These are phyloP conservation scores for Podospora conica DNA, from an alignment of 495 filamentous ascomycete genomes.

Conservation along the genomic window DNA sequence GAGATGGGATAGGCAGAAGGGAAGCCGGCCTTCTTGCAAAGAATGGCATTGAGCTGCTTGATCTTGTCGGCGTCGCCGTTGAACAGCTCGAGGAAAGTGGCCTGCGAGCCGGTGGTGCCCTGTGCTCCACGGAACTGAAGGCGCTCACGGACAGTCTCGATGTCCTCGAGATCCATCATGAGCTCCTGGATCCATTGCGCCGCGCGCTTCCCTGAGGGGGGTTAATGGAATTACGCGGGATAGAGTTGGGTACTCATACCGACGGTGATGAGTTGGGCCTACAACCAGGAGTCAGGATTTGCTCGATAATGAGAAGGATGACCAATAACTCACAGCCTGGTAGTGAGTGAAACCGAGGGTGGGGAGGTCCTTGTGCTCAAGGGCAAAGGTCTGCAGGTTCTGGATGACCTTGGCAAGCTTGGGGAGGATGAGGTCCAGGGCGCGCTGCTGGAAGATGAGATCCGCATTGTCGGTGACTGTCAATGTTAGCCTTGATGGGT, in stretches of 20 bases:
- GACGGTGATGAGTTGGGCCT: slow-evolving; percentile 59
- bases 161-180: slow-evolving; percentile 75
- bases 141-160: slow-evolving; percentile 66
- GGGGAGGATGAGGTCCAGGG: slow-evolving; percentile 68
- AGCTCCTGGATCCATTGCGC: slow-evolving; percentile 84
- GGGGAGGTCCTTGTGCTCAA: slow-evolving; percentile 60
- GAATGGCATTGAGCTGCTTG: slow-evolving; percentile 56
- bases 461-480: slow-evolving; percentile 67
- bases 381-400: slow-evolving; percentile 71
- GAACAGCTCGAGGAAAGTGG: slow-evolving; percentile 73
- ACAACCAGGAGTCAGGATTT: not conserved
- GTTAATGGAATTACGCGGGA: not conserved
- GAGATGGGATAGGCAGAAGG: slow-evolving; percentile 63
- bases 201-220: slow-evolving; percentile 47
- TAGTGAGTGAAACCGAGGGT: slow-evolving; percentile 81
- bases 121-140: slow-evolving; percentile 63
- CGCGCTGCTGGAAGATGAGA: slow-evolving; percentile 58
- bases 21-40: slow-evolving; percentile 50
- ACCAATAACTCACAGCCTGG: slow-evolving; percentile 37
- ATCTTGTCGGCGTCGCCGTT: slow-evolving; percentile 71
- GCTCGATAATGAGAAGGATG: not conserved
- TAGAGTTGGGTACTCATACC: slow-evolving; percentile 22
- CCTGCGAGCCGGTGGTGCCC: slow-evolving; percentile 46
- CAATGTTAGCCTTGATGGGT: not conserved
- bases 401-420: slow-evolving; percentile 82